Evolutionary conservation across 208 protist genomes (phyloP), one percentile per base, ranked within the genome.

Genomic region (Leishmania tarentolae): DNA sequence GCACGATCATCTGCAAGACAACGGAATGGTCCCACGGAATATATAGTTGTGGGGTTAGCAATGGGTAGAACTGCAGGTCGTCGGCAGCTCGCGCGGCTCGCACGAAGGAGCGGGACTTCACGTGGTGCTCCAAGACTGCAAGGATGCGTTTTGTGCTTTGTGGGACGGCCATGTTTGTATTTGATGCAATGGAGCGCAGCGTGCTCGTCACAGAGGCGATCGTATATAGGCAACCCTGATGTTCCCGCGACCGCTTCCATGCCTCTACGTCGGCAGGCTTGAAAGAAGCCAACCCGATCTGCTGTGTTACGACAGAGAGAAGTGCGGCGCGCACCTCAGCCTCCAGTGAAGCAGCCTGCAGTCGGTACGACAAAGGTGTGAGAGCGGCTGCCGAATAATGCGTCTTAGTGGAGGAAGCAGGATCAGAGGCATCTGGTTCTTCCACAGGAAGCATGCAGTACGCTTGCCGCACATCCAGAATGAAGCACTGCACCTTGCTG

Each of bases 61-160:
- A 85, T n/a, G 88, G 90, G 77, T 97, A 88, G 72, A 90, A 93
- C 86, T 92, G 93, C 19, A 97, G 81, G 57, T 93, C 87, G 76
- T 95, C 90, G 7, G 91, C 91, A 2, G 91, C 91, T 3, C 86
- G 83, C 21, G 93, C 90, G 37, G 90, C 84, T 9, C 84, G 84
- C 65, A 91, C 83, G 56, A 89, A 90, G 7, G 79, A 78, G 35
- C 42, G 21, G 24, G 75, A 74, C 3, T 75, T 21, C 15, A 92
- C 83, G 35, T 92, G 81, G 1, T 46, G 76, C 66, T 86, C 65
- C 59, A 96, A 66, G 3, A 80, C 82, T 1, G 57, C 72, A 40
- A 89, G 82, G 37, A 89, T 78, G 35, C 75, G 75, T 35, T 79
- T 52, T 21, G 91, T 81, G 47, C 82, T 85, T 31, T 82, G 72